Base-by-base conservation (phyloP, 2,329 filamentous ascomycete species). In the Fusarium scirpi region DNA sequence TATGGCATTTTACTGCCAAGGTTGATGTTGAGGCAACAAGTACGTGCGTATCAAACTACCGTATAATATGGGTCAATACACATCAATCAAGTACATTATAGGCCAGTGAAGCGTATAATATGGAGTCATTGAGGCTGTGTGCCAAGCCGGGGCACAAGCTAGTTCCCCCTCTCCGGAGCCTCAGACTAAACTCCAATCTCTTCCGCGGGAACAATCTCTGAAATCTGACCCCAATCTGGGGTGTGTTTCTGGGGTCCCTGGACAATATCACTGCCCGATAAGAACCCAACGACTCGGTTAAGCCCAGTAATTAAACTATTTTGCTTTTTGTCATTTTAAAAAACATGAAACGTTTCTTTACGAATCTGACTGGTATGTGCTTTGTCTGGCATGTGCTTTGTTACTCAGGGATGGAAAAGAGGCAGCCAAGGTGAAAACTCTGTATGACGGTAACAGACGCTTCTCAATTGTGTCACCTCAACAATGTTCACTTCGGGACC, bases 211-310 rank as follows among this genome's bases (percentile, higher is more conserved):
- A 12, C 40, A 41, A 40, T 34, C 47, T 24, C 22, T 34, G 10
- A 8, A 18, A 49, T 25, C 43, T 45, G 24, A 25, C 5, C 41
- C 13, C 7, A 34, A 25, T 45, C 41, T 43, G 30, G 10, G 7
- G 20, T 6, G 10, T 12, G 18, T 6, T 47, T 32, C 29, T 32
- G 20, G 53, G 52, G 25, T 46, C 30, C 58, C 47, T 18, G 43
- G 60, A 20, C 27, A 44, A 27, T 51, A 58, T 43, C 25, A 67
- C 47, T 48, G 64, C 57, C 65, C 34, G 54, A 67, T 64, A 52
- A 61, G 53, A 69, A 74, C 73, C 73, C 73, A 75, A 72, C 67
- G 62, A 58, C 62, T 70, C 67, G 73, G 73, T 71, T 73, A 62
- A 64, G 69, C 63, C 69, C 59, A 49, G 58, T 65, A 75, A 75